These are phyloP conservation scores for Phytophthora brassicae DNA, from an alignment of 352 stramenopile genomes.

Conservation along the genomic window DNA sequence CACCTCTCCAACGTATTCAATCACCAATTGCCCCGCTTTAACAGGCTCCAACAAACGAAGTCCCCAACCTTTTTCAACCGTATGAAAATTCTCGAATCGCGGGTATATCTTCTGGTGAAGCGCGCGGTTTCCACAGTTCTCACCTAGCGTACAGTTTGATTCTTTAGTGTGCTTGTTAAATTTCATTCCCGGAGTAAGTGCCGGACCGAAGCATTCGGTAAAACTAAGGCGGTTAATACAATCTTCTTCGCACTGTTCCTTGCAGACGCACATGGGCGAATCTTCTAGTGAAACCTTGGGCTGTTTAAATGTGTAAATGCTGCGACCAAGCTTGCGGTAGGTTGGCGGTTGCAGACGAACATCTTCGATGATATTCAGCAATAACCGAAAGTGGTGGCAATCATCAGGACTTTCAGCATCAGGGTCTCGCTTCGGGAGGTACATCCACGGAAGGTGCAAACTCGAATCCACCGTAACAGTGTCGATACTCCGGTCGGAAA, in stretches of 20 bases:
- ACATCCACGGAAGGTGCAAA: conserved; percentile 78
- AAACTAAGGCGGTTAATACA: conserved; percentile 94
- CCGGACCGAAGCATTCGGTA: conserved; percentile 90
- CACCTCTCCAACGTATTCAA: conserved; percentile 96
- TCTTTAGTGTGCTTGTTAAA: conserved; percentile 74
- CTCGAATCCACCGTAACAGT: conserved; percentile 78
- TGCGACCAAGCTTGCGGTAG: conserved; percentile 76
- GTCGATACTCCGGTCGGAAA: conserved; percentile 61
- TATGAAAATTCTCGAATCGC: conserved; percentile 73
- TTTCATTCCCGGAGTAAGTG: conserved; percentile 56
- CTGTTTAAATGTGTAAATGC: conserved; percentile 88
- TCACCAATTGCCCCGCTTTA: conserved; percentile 87
- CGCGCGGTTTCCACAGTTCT: conserved; percentile 91
- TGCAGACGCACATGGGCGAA: conserved; percentile 79
- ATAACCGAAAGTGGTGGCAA: conserved; percentile 81
- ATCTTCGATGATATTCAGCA: conserved; percentile 65
- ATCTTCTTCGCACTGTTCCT: conserved; percentile 82
- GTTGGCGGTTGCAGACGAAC: conserved; percentile 73
- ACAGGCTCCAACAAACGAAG: conserved; percentile 80
- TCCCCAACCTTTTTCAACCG: conserved; percentile 91
- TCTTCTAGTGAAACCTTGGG: conserved; percentile 76
- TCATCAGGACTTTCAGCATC: conserved; percentile 46
- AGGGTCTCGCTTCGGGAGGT: conserved; percentile 69
- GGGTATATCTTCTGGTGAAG: conserved; percentile 85
- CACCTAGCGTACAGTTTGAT: conserved; percentile 90